These are phyloP conservation scores for Dichotomocladium elegans DNA, from an alignment of 371 early-diverging fungal species.

Conservation along the genomic window DNA sequence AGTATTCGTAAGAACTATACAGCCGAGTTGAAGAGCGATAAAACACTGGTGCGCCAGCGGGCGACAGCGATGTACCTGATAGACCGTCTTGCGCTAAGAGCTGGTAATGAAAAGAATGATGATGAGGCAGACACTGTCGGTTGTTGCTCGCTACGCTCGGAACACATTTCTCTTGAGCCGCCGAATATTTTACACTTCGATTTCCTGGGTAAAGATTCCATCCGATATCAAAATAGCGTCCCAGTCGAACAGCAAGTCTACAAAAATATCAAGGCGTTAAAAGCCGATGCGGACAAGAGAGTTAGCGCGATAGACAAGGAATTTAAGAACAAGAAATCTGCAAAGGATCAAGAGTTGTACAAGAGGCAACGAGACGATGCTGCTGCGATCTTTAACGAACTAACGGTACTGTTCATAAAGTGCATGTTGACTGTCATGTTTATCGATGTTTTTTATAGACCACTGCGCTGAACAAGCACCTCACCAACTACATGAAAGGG, in stretches of 20 bases:
- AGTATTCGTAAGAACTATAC: conserved; percentile 78
- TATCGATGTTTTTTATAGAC: conserved; percentile 36
- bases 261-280: conserved; percentile 89
- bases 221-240: conserved; percentile 89
- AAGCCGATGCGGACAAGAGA: conserved; percentile 17
- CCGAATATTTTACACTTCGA: conserved; percentile 85
- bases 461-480: conserved; percentile 79
- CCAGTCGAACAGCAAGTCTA: conserved; percentile 84
- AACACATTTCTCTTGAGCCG: conserved; percentile 82
- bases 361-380: no score
- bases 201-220: conserved; percentile 97
- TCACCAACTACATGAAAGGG: conserved; percentile 85
- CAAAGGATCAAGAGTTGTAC: no score
- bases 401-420: conserved; percentile 56
- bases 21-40: conserved; percentile 70
- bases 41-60: conserved; percentile 81
- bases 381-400: conserved; percentile 93
- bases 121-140: conserved; percentile 99
- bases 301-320: conserved; percentile 36
- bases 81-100: conserved; percentile 92
- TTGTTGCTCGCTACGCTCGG: conserved; percentile 93
- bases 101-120: conserved; percentile 97
- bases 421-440: neutral
- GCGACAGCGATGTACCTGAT: conserved; percentile 96
- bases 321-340: conserved; percentile 70